Evolutionary conservation across 306 rosid genomes (phyloP), one percentile per base, ranked within the genome.

Genomic region (Cicer cuneatum): DNA sequence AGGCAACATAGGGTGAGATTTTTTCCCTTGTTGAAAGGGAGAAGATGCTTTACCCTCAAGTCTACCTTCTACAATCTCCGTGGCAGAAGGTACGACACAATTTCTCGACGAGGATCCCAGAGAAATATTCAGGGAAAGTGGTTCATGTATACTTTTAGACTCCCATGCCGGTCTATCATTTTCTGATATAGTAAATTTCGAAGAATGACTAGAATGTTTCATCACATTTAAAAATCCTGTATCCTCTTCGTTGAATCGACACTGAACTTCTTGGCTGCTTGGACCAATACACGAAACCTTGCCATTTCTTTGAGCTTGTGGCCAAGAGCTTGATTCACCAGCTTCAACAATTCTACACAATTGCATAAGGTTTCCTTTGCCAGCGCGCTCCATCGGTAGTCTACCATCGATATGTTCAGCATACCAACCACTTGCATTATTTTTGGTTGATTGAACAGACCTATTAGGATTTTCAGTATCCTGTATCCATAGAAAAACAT

Each of bases 311-410:
- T 77, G 86, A 72, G 85, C 54, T 29, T 67, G 87, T 78, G 83
- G 81, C 86, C 79, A 69, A 62, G 13, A 71, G 75, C 72, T 79
- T 52, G 88, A 58, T 73, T 86, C 93, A 82, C 85, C 84, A 49
- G 89, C 87, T 79, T 94, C 95, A 83, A 72, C 87, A 42, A 76
- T 56, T 80, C 81, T 85, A 68, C 98, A 82, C 73, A 86, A 71
- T 42, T 86, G 95, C 85, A 88, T 49, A 49, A 83, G 86, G 62
- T 85, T 89, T 84, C 86, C 94, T 82, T 88, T 90, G 11, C 87
- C 86, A 40, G 66, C 86, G 41, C 68, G 39, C 71, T 77, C 87
- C 66, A 52, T 62, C 51, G 71, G 70, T 73, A 72, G 63, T 47
- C 79, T 81, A 21, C 78, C 74, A 79, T 84, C 82, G 48, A 77